Evolutionary conservation across 139 green algal species (phyloP), one percentile per base, ranked within the genome.

Genomic region (Coccomyxa sp.): DNA sequence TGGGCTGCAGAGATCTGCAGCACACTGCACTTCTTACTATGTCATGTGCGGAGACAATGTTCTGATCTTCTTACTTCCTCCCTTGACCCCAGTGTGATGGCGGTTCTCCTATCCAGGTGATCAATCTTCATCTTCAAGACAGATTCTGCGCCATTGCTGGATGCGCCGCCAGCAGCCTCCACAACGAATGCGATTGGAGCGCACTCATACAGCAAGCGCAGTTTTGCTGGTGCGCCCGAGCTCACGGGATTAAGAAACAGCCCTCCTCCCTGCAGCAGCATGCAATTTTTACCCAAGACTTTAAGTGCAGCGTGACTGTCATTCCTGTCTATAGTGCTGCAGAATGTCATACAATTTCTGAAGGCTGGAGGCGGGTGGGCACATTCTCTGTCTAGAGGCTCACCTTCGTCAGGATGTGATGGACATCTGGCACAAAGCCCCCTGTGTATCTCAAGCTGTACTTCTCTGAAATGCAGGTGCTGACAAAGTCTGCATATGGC

Each of bases 201-300:
- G 71, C 85, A 91, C 79, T 97, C 93, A 76, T 94, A 97, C 81
- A 97, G 82, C 76, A 97, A 79, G 44, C 93, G 79, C 77, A 97
- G 87, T 87, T 97, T 97, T 27, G 92, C 86, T 4, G 88, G 87
- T 31, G 90, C 88, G 8, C 70, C 55, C 2, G 79, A 0, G 0
- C 90, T 93, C 44, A 72, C 77, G 22, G 93, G 93, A 84, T 92
- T 96, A 82, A 86, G 92, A 81, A 97, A 97, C 14, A 97, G 84
- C 34, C 93, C 93, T 18, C 91, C 90, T 27, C 92, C 90, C 88
- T 93, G 86, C 35, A 71, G 33, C 44, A 18, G 29, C 64, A 71
- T 34, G 64, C 2, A 34, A 71, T 6, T 34, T 70, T 71, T 6
- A 50, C 40, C 14, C 69, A 18, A 39, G 33, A 41, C 34, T 50